Base-by-base conservation (phyloP, 2,329 filamentous ascomycete species). In the Fonsecaea pugnacius region DNA sequence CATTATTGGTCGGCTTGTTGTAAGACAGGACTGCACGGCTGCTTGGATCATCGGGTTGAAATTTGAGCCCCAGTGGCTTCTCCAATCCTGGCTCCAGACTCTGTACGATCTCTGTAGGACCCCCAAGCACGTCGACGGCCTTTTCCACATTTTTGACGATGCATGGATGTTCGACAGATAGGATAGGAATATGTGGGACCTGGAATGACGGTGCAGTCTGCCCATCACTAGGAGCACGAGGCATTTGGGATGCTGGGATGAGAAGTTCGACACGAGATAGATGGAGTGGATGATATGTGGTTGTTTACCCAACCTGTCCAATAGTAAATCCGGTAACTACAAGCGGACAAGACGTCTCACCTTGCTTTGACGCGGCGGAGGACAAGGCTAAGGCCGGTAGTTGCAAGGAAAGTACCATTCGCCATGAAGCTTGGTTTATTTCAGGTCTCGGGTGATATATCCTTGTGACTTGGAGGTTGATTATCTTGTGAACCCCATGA, bases 11-110 rank as follows among this genome's bases (percentile, higher is more conserved):
- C 21, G 85, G 79, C 35, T 89, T 85, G 73, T 89, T 90, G 48
- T 89, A 88, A 7, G 94, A 96, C 70, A 89, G 82, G 66, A 96
- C 81, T 8, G 91, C 91, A 70, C 90, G 89, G 71, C 90, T 88
- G 72, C 91, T 87, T 2, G 89, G 89, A 75, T 96, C 92, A 68
- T 92, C 85, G 27, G 90, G 91, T 24, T 91, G 87, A 60, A 98
- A 81, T 71, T 90, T 91, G n/a, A 96, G 78, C 1, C 89, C 89
- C 27, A 85, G 79, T 58, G 82, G 79, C 46, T 80, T 80, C 62
- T 83, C 80, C 40, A 78, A 72, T 10, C 75, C 71, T 4, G 77
- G 74, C 46, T 80, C 75, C 36, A 85, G 72, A 27, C 83, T 85
- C 73, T 84, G 81, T 72, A 81, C 79, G 69, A 89, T 79, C 60